Base-by-base conservation (phyloP, 2,329 filamentous ascomycete genomes). In the Diaporthe capsici region DNA sequence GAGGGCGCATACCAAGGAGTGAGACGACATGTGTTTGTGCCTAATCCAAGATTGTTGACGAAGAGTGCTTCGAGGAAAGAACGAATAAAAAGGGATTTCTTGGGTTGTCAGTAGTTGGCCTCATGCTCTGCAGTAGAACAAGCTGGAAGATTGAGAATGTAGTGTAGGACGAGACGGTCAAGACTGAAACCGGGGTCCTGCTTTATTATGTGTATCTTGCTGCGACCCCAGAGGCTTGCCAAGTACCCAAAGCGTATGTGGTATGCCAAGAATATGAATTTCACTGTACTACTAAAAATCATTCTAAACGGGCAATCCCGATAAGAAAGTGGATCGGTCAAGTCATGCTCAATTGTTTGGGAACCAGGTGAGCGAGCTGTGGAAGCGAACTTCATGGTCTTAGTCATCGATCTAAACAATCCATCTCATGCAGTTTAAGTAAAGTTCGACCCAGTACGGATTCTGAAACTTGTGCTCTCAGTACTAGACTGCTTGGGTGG, bases 1-100 rank as follows among this genome's bases (percentile, higher is more conserved):
- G 37, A 72, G 68, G 53, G 57, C 53, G 49, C 31, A 55, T 17
- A n/a, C 47, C 6, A 44, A 55, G 55, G 34, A 37, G 15, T 74
- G 49, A 74, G 37, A 9, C 17, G 39, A 37, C 42, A 20, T 5
- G 34, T 31, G 42, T 34, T 12, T 37, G 25, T 17, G 58, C 28
- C 25, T 47, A 22, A 6, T 25, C 12, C 22, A 44, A 20, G 0
- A 25, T 31, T 70, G 6, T 25, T 13, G 17, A 12, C 34, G 17
- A 39, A n/a, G 31, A 25, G 10, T 53, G 34, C 1, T 63, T 49
- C 4, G 15, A 25, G 12, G 22, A 53, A 2, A 67, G 28, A 31
- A 10, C 34, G 57, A 17, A 22, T 7, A 10, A 6, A 20, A 20
- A 53, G 22, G 22, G 15, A 25, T 17, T 51, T 39, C 7, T 22